phyloP scores from a whole-genome alignment of 202 grass and related monocot species.

The Elaeis oleifera region DNA sequence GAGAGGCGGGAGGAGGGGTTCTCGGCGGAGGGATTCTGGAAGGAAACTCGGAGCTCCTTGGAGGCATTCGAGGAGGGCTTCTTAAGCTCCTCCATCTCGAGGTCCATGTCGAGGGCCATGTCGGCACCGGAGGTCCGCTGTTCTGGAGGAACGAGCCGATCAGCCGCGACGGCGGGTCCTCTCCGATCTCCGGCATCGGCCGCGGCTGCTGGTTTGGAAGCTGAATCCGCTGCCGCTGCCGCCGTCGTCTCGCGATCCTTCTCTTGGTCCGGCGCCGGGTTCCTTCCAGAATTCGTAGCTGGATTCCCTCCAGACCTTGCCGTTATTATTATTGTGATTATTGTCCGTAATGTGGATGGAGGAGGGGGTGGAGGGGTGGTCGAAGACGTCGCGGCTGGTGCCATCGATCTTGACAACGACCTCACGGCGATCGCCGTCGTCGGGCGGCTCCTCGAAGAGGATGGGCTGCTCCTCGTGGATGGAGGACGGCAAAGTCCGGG shows the following conservation, averaged over 20 bases:
- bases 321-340: not conserved
- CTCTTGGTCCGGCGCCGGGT: not conserved
- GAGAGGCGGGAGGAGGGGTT: slow-evolving; percentile 1
- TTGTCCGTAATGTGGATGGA: too few relatives aligned
- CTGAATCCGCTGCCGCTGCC: slow-evolving; percentile 36
- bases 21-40: slow-evolving; percentile 33
- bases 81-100: slow-evolving; percentile 58
- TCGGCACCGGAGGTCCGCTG: slow-evolving; percentile 49
- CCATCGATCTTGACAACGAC: slow-evolving; percentile 68
- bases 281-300: slow-evolving; percentile 62
- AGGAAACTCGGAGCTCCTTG: slow-evolving; percentile 58
- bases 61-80: slow-evolving; percentile 20
- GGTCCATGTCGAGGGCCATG: slow-evolving; percentile 52
- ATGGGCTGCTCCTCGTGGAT: slow-evolving; percentile 25
- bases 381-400: slow-evolving; percentile 23
- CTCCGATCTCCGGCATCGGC: slow-evolving; percentile 23
- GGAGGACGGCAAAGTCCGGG: slow-evolving; percentile 23
- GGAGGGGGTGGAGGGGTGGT: slow-evolving; percentile 38
- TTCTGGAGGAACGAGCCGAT: slow-evolving; percentile 68
- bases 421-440: slow-evolving; percentile 21
- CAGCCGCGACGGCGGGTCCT: slow-evolving; percentile 63
- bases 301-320: slow-evolving; percentile 49
- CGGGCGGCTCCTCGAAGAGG: not conserved
- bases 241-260: not conserved
- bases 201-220: slow-evolving; percentile 30